Conservation (phyloP, 2,329 filamentous ascomycete species). For the Tolypocladium paradoxum region DNA sequence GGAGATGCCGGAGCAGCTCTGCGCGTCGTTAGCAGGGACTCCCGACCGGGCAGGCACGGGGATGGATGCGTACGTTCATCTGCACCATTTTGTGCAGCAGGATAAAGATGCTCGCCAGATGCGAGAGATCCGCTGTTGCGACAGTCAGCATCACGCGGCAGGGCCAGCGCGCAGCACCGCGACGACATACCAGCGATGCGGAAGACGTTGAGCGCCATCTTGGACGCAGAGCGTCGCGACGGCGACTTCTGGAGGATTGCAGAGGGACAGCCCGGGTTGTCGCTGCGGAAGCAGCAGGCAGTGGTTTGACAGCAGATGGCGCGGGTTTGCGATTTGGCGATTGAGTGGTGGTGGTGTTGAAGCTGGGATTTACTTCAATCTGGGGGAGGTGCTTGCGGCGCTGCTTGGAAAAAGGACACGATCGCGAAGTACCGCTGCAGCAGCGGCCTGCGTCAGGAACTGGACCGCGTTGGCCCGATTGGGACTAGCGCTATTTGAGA, state of each 20-base stretch:
- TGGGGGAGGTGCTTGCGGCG: not conserved
- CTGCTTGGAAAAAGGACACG: constrained; percentile 4
- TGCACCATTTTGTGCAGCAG: constrained; percentile 93
- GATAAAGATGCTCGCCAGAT: constrained; percentile 88
- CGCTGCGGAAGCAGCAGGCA: not conserved
- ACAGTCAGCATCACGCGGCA: constrained; percentile 7
- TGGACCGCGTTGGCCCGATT: not conserved
- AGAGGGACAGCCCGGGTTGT: not conserved
- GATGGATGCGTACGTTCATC: constrained; percentile 78
- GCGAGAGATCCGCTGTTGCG: constrained; percentile 79
- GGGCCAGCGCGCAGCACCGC: not conserved
- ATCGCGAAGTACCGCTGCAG: constrained; percentile 1
- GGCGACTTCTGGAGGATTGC: not conserved
- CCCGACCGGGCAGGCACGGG: too few relatives aligned
- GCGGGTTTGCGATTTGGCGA: not conserved
- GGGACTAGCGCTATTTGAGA: not conserved
- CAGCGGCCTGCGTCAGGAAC: not conserved
- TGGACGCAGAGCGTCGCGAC: not conserved
- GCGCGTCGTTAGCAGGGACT: constrained; percentile 10
- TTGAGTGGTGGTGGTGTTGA: not conserved
- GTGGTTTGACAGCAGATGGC: not conserved
- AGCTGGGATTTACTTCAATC: not conserved
- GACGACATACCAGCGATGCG: constrained; percentile 40
- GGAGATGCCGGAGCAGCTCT: constrained; percentile 96
- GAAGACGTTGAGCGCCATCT: constrained; percentile 47